A percentile compares a stretch with the other conserved stretches of the same genome.
These are phyloP conservation scores for Pelargonium australe DNA, from an alignment of 441 rosid genomes.

Conservation along the genomic window DNA sequence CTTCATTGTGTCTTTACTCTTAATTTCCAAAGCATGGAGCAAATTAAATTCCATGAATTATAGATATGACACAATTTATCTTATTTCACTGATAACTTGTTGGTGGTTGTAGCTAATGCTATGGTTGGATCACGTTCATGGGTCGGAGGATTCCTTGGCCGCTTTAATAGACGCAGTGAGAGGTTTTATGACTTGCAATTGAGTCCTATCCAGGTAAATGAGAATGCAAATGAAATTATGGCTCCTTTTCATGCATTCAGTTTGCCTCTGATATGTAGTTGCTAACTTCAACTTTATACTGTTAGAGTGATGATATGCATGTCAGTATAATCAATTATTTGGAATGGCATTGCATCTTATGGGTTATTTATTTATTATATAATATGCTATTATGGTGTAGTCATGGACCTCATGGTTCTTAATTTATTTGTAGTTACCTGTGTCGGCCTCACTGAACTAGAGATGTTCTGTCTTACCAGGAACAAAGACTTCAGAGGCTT, in stretches of 20 bases:
- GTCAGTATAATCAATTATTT: background rate
- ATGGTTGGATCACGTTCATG: slow-evolving; percentile 92
- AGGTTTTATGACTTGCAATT: slow-evolving; percentile 43
- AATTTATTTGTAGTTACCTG: background rate
- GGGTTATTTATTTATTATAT: background rate
- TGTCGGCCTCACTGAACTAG: slow-evolving; percentile 3
- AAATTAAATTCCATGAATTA: slow-evolving; percentile 3
- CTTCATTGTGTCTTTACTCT: background rate
- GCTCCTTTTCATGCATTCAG: background rate
- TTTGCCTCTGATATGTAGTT: slow-evolving; percentile 1
- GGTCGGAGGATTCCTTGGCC: slow-evolving; percentile 82
- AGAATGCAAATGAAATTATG: background rate
- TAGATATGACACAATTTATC: slow-evolving; percentile 8
- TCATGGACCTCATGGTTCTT: background rate
- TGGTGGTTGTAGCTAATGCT: slow-evolving; percentile 64
- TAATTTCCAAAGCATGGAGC: background rate
- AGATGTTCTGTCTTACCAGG: slow-evolving; percentile 33
- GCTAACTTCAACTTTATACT: background rate
- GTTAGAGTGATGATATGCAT: background rate
- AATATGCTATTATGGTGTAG: background rate
- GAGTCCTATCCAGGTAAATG: slow-evolving; percentile 64
- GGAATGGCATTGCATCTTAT: background rate
- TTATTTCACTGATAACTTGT: slow-evolving; percentile 25
- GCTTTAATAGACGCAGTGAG: slow-evolving; percentile 51
- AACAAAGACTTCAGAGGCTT: slow-evolving; percentile 64